Percentiles rank a stretch among this genome's conserved stretches.
Conservation (phyloP, 176 grass and related monocot species). For the Phragmites australis region DNA sequence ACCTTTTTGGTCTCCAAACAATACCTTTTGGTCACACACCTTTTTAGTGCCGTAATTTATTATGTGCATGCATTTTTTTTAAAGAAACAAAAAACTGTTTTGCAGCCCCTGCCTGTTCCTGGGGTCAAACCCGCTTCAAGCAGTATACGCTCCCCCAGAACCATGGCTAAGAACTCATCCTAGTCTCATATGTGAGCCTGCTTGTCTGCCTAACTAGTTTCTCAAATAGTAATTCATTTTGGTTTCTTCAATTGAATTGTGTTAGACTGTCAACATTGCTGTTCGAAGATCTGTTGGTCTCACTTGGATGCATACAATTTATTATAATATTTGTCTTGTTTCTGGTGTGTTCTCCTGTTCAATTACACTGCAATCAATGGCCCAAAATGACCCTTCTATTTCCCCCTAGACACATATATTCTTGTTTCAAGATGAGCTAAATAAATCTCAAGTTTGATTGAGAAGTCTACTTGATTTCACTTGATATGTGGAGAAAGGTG, state of each 20-base stretch:
- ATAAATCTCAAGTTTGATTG: neutral
- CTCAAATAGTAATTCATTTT: neutral
- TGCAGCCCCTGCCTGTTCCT: neutral
- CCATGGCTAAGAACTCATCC: neutral
- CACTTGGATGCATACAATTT: neutral
- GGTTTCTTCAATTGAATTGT: slow-evolving; percentile 5
- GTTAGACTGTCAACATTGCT: neutral
- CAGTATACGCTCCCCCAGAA: neutral
- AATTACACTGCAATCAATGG: neutral
- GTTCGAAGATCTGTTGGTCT: neutral
- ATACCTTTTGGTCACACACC: neutral
- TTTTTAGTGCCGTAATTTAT: neutral
- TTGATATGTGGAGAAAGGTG: neutral
- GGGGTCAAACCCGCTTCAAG: neutral
- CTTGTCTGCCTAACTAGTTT: neutral
- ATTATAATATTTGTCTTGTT: slow-evolving; percentile 10
- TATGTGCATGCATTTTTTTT: neutral
- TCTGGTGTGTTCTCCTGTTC: slow-evolving; percentile 5
- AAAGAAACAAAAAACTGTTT: neutral
- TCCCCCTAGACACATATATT: neutral
- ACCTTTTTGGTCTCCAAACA: neutral
- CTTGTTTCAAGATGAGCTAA: slow-evolving; percentile 2
- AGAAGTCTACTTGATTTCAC: neutral
- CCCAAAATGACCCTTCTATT: neutral
- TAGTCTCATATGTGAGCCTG: neutral